Base-by-base conservation (phyloP, 495 filamentous ascomycete species). In the Pseudevernia furfuracea region DNA sequence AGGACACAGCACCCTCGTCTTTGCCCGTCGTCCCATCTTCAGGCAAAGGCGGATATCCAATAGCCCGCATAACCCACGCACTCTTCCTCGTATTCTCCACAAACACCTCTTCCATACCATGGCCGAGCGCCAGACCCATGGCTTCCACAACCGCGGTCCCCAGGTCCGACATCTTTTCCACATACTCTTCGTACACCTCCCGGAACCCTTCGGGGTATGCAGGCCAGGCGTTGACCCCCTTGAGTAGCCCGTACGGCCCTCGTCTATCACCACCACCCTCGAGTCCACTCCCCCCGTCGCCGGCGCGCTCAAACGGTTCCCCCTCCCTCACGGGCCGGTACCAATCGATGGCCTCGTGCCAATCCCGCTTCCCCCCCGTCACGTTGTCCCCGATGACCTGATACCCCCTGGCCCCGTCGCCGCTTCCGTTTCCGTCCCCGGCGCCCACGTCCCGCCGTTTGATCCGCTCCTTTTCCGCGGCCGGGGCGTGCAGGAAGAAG, bases 121-220 rank as follows among this genome's bases (percentile, higher is more conserved):
- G 63, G 8, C 43, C 69, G n/a, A 65, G 72, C 48, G 74, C 77
- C 15, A 73, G 72, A 39, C 77, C 78, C 75, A 78, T 77, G 41
- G 73, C 77, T 59, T 70, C 34, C 36, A 65, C 71, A 65, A 70
- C 62, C 71, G 66, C 74, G 67, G 59, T 76, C 68, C 62, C 59
- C 52, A 64, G 10, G 0, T 19, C 57, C 9, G 59, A 25, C 62
- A 64, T 64, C 37, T 36, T 21, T 0, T 21, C 25, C 4, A 59
- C 30, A 9, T 52, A 64, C 5, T 34, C 28, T 9, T 58, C 62
- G 14, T 59, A 64, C 1, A 15, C n/a, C 0, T 48, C 57, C 5
- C 62, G 0, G 23, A 59, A 65, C 3, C 55, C 55, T 1, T 2
- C 25, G 0, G 48, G 61, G 17, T 23, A 23, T 0, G 0, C 0